These are phyloP conservation scores for Hypericum perforatum DNA, from an alignment of 345 rosid species.

Conservation along the genomic window DNA sequence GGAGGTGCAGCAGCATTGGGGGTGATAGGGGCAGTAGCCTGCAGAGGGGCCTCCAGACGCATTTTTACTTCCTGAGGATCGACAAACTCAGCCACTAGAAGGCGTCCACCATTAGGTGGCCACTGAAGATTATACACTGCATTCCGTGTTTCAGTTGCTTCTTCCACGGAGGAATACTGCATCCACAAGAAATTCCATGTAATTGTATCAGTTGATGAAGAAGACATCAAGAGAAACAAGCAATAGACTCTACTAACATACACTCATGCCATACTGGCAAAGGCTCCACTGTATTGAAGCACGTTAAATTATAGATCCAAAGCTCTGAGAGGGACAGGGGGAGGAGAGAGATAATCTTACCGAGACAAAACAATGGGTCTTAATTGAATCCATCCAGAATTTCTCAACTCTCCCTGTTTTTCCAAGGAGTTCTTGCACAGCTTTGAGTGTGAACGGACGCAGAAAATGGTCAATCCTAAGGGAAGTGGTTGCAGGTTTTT, in stretches of 20 bases:
- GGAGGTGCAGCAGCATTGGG: constrained; percentile 17
- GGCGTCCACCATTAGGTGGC: constrained; percentile 96
- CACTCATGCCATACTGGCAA: background rate
- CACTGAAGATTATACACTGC: constrained; percentile 86
- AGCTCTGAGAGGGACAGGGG: background rate
- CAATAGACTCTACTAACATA: background rate
- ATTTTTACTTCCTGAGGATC: constrained; percentile 69
- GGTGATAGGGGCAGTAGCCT: constrained; percentile 25
- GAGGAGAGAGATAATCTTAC: constrained; percentile 37
- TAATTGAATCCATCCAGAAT: constrained; percentile 98
- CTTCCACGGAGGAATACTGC: constrained; percentile 85
- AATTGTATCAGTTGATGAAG: constrained; percentile 1
- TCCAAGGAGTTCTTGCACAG: constrained; percentile 92
- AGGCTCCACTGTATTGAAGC: background rate
- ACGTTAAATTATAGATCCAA: background rate
- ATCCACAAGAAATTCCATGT: background rate
- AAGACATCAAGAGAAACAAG: background rate
- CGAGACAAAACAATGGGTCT: constrained; percentile 89
- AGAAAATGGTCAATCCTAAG: constrained; percentile 81
- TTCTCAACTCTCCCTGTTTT: constrained; percentile 64
- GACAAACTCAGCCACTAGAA: constrained; percentile 74
- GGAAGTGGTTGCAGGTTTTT: constrained; percentile 63
- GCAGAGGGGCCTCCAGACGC: constrained; percentile 54
- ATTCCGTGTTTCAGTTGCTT: constrained; percentile 76
- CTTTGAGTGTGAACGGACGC: constrained; percentile 93